Base-by-base conservation (phyloP, 2,329 filamentous ascomycete genomes). In the Pseudogymnoascus sp. region DNA sequence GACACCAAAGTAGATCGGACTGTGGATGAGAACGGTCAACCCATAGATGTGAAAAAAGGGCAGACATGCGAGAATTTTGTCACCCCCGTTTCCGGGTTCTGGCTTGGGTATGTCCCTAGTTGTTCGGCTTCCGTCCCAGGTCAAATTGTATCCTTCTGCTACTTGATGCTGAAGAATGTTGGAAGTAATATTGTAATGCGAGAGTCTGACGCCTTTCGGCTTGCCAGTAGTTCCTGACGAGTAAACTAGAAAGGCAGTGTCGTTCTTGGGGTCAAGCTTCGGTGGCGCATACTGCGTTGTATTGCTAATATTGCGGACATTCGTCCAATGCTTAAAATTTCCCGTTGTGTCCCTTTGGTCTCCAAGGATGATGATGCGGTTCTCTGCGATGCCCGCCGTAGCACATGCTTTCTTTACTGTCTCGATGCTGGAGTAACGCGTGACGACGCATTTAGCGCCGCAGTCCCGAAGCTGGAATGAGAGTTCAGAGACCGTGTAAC, bases 211-310 rank as follows among this genome's bases (percentile, higher is more conserved):
- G 10, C 92, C 92, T 74, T 96, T 96, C 8, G 91, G 90, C 4
- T 92, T 81, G 5, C 92, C 91, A 0, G 92, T 96, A 0, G 92
- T 96, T 3, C 91, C 88, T n/a, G 84, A 88, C 67, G 85, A 90
- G 76, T 93, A 96, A 75, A 96, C 95, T 67, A 96, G 82, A 85
- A 87, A 68, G 88, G 85, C 1, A 84, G 83, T 4, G 80, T 79
- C 16, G 0, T 77, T 78, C 74, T 95, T 95, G 10, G 90, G 90
- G 21, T 48, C 43, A 48, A 25, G 1, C 4, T 91, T 80, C 7
- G 7, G 54, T 13, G n/a, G 10, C 67, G 88, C 85, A 63, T 85
- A 79, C 21, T 92, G 81, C 67, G 83, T 83, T 2, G 82, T 85
- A 73, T 90, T 31, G 39, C 25, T 39, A 10, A 6, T 93, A 74